Evolutionary conservation across 2,329 filamentous ascomycete species (phyloP).

Genomic region (Fusarium sp.): DNA sequence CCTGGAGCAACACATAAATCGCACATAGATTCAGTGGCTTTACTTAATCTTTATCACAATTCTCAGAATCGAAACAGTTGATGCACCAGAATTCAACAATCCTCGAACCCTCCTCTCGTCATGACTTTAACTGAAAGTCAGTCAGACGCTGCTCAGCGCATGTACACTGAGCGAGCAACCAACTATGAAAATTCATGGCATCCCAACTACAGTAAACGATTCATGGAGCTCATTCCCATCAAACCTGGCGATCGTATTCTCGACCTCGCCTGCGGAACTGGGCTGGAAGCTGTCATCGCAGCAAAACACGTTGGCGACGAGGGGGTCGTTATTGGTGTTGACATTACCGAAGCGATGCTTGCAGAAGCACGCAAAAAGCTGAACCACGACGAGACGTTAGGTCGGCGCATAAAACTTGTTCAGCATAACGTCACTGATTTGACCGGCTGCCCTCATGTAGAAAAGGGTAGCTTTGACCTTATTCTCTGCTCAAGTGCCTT

Average conservation of each 20-base stretch:
- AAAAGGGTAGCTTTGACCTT: constrained; percentile 47
- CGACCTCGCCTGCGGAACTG: constrained; percentile 53
- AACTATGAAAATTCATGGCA: constrained; percentile 53
- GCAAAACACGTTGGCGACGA: constrained; percentile 43
- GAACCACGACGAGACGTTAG: constrained; percentile 25
- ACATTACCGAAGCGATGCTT: constrained; percentile 51
- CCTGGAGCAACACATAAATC: neutral
- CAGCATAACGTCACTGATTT: constrained; percentile 49
- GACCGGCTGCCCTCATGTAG: constrained; percentile 28
- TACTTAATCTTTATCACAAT: neutral
- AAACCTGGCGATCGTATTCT: constrained; percentile 47
- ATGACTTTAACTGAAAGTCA: constrained; percentile 28
- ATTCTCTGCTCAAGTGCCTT: constrained; percentile 53
- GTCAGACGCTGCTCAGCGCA: constrained; percentile 42
- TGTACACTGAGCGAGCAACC: constrained; percentile 50
- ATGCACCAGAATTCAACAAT: neutral
- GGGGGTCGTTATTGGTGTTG: constrained; percentile 50
- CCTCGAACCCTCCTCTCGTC: neutral
- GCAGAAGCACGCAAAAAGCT: constrained; percentile 44
- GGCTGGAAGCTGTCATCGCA: constrained; percentile 49
- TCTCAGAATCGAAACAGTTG: neutral
- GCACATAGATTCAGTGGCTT: neutral
- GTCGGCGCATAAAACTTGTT: constrained; percentile 42
- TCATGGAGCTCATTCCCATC: constrained; percentile 46
- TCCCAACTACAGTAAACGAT: constrained; percentile 48